Conservation (phyloP, 2,329 filamentous ascomycete genomes). For the Arthrocladium fulminans region DNA sequence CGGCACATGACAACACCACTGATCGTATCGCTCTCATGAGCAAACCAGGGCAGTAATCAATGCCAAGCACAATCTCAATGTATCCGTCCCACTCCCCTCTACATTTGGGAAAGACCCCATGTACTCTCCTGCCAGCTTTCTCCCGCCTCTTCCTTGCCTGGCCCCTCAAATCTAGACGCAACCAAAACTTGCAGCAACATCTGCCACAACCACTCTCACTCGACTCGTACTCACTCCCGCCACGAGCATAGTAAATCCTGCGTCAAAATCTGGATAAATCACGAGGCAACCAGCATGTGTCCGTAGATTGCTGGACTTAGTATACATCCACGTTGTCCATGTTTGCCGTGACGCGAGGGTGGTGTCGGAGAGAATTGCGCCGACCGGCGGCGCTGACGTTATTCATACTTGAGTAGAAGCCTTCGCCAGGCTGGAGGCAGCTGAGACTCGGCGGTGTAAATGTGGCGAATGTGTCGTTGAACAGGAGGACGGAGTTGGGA, state of each 20-base stretch:
- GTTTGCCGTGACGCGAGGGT: slow-evolving; percentile 27
- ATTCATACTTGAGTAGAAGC: slow-evolving; percentile 28
- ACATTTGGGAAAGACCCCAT: background rate
- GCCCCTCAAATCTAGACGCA: background rate
- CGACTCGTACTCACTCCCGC: slow-evolving; percentile 12
- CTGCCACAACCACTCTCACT: background rate
- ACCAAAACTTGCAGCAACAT: background rate
- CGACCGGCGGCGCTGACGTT: slow-evolving; percentile 29
- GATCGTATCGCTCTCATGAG: background rate
- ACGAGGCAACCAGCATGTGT: slow-evolving; percentile 29
- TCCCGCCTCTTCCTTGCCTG: background rate
- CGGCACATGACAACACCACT: slow-evolving; percentile 1
- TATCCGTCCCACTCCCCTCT: background rate
- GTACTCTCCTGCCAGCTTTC: background rate
- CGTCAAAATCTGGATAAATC: slow-evolving; percentile 29
- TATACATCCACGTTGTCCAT: slow-evolving; percentile 26
- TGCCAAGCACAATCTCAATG: background rate
- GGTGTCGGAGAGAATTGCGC: slow-evolving; percentile 26
- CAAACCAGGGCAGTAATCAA: slow-evolving; percentile 1
- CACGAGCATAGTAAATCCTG: slow-evolving; percentile 30
- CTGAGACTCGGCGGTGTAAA: background rate
- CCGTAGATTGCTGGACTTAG: slow-evolving; percentile 28
- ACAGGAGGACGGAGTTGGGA: slow-evolving; percentile 30
- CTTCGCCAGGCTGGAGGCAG: slow-evolving; percentile 21
- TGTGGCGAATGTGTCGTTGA: slow-evolving; percentile 15